Base-by-base conservation (phyloP, 2,329 filamentous ascomycete genomes). In the Ascocoryne sarcoides region DNA sequence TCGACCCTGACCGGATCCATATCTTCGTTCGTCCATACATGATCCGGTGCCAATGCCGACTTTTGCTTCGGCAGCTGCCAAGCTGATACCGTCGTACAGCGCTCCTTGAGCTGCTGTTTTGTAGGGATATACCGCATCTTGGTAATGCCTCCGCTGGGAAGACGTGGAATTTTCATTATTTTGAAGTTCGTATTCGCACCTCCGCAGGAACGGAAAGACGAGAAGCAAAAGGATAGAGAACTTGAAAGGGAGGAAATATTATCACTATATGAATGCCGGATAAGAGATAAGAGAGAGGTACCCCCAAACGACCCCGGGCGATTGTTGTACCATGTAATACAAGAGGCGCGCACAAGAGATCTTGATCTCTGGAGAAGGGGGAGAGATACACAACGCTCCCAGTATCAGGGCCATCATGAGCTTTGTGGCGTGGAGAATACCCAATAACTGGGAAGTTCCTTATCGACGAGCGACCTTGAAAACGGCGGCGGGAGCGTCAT, bases 1-100 rank as follows among this genome's bases (percentile, higher is more conserved):
- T 59, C 55, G 30, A 39, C 37, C 35, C 48, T 53, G 9, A 55
- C 51, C 3, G 54, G 55, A 43, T 59, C 56, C 54, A 59, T 58
- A 52, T 60, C 56, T 40, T 54, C 45, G 40, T 60, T 60, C n/a
- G 53, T 59, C 65, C 65, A 68, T 19, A 69, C 62, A 49, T 68
- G 52, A 10, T 62, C 57, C 2, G 67, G 67, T 10, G 68, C 68
- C 26, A 71, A 57, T 7, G 67, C 62, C 5, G 65, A 65, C 4
- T 64, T 61, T 50, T 69, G 65, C 56, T 69, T 70, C 5, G 65
- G 67, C 21, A 71, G 56, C 44, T 68, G 58, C 68, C 68, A 71
- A 37, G 66, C 60, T 18, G 58, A 58, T 12, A 65, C 29, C 16
- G 63, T 61, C 4, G 65, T 69, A 37, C 57, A 60, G 46, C 65